Evolutionary conservation across 805 yeast species (phyloP), one percentile per base, ranked within the genome.

Genomic region (Starmerella bacillaris): DNA sequence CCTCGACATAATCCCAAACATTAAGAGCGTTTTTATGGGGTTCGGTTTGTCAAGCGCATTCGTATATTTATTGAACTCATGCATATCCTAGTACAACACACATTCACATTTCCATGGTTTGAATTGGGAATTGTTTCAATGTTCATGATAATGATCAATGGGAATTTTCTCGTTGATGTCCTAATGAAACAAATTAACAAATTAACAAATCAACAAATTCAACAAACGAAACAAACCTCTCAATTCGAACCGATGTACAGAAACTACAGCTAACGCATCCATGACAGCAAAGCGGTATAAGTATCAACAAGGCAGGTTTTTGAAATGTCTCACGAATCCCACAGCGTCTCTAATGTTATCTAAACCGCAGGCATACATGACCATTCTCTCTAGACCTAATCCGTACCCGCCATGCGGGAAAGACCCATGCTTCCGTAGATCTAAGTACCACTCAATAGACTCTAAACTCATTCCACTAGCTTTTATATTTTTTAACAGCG

Each of bases 361-460:
- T 15, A 75, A 62, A 3, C 74, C 82, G 5, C 73, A 64, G 37
- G 83, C 57, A 45, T 74, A 84, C 36, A 77, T 71, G 12, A 89
- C 54, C 21, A 89, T 57, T 40, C 99, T 61, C 54, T 89, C 98
- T 45, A 84, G 71, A 0, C 99, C 99, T 63, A 89, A 61, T 0
- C 99, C 99, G 56, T 77, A 89, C 0, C 99, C 99, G 32, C 98
- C 98, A 52, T 86, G 96, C 0, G 95, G 94, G 17, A 74, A 74
- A 2, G 78, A 60, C 0, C 95, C 96, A 46, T 77, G 73, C 41
- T 60, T 60, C 40, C 98, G 63, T 6, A 78, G 61, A 1, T 74
- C 67, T 19, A 75, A 45, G 51, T 84, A 89, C 99, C 99, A 89
- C 21, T 68, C 63, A 54, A 89, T 54, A 15, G 69, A 67, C 3